phyloP scores from a whole-genome alignment of 2,329 filamentous ascomycete genomes.

The Colletotrichum godetiae region DNA sequence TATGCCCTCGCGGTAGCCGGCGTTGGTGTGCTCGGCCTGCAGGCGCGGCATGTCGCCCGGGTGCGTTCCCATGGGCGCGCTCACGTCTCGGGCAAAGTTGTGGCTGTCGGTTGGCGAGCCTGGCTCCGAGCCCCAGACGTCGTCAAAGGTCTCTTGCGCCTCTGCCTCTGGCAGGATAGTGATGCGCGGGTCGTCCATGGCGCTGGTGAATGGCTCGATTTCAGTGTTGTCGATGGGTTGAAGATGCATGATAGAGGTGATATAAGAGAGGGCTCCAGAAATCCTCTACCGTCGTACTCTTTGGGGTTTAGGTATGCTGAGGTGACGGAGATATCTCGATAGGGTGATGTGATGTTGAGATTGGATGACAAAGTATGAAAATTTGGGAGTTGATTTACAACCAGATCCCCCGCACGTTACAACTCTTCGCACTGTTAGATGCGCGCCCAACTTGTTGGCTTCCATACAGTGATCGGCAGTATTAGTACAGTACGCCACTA shows the following conservation, averaged over 20 bases:
- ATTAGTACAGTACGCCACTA: background rate
- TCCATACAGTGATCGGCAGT: background rate
- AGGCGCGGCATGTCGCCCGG: slow-evolving; percentile 78
- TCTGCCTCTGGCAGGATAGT: slow-evolving; percentile 11
- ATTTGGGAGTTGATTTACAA: slow-evolving; percentile 28
- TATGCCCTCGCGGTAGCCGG: slow-evolving; percentile 92
- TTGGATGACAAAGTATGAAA: slow-evolving; percentile 10
- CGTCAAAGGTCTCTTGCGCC: slow-evolving; percentile 35
- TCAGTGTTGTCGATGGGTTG: slow-evolving; percentile 37
- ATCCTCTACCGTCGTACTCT: background rate
- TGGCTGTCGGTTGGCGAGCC: slow-evolving; percentile 15
- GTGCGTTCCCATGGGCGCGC: slow-evolving; percentile 43
- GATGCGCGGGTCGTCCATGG: slow-evolving; percentile 27
- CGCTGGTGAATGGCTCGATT: slow-evolving; percentile 35
- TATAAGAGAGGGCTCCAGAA: background rate
- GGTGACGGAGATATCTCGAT: background rate
- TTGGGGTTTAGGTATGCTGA: background rate
- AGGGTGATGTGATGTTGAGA: background rate
- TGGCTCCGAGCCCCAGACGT: slow-evolving; percentile 38
- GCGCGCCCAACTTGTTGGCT: too few species aligned
- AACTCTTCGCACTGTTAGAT: background rate
- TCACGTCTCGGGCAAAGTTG: background rate
- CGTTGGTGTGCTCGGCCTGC: slow-evolving; percentile 80
- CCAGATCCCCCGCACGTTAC: slow-evolving; percentile 16
- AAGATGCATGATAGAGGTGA: slow-evolving; percentile 29